Base-by-base conservation (phyloP, 1,284 basidiomycete genomes). In the Xerocomus minutiporus region DNA sequence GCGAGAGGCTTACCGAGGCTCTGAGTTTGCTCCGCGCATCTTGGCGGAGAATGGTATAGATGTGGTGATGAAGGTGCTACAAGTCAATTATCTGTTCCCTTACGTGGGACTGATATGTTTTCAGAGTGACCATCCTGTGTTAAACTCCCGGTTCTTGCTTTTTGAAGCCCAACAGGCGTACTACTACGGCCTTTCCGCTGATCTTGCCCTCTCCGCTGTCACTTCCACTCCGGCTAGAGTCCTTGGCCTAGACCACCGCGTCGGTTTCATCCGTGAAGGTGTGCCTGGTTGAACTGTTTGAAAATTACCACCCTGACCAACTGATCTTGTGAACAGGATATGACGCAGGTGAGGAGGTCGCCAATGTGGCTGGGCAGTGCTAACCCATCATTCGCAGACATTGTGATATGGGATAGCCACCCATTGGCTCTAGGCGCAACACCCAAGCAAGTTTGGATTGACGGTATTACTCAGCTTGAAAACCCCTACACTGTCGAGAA, bases 161-260 rank as follows among this genome's bases (percentile, higher is more conserved):
- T 86, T 84, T 63, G 93, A 97, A 69, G 93, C 93, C 0, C 89
- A 91, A 52, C 91, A 94, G 67, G 91, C 88, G 1, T 84, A 93
- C 63, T 88, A 88, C 65, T 95, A 83, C 59, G 83, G 84, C 9
- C 71, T 88, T 36, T 68, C 79, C 1, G 68, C 72, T 11, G 75
- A 84, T 57, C 68, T 85, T 28, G 86, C 87, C 5, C 70, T 93
- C 9, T 76, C 84, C 4, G 76, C 89, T 3, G 86, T 96, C 15
- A 96, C 84, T 0, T 82, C 86, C 1, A 87, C 84, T 11, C 84
- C 93, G 1, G 92, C 93, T 1, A 78, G 76, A 36, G 78, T 86
- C 2, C 74, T 92, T 55, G 93, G 93, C 1, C 73, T 89, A 53
- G 86, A 84, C 53, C 91, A 97, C 67, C 79, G 93, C 29, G 75